Conservation (phyloP, 108 stramenopile species). For the Chaetoceros tenuissimus region DNA sequence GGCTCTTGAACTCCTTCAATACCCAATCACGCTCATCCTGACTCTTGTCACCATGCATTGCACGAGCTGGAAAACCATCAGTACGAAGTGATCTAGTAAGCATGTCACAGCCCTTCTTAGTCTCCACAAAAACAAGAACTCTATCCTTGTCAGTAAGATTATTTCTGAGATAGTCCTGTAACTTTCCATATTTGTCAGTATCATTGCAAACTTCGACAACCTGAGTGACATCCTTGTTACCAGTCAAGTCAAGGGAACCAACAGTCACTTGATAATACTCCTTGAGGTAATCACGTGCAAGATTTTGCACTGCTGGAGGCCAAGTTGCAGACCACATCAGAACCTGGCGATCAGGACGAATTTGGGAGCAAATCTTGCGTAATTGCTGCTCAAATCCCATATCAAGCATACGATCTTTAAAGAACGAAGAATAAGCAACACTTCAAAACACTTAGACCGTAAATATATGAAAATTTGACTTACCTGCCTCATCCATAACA, state of each 20-base stretch:
- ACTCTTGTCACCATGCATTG: slow-evolving; percentile 98
- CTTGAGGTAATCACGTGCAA: slow-evolving; percentile 91
- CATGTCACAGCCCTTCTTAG: slow-evolving; percentile 96
- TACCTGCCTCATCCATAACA: slow-evolving; percentile 94
- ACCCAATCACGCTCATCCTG: slow-evolving; percentile 98
- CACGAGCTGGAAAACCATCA: slow-evolving; percentile 86
- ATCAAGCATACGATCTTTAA: slow-evolving; percentile 87
- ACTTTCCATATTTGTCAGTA: slow-evolving; percentile 85
- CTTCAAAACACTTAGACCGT: background rate
- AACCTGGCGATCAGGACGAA: slow-evolving; percentile 97
- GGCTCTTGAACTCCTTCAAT: slow-evolving; percentile 89
- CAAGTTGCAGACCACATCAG: slow-evolving; percentile 99
- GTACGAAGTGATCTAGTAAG: slow-evolving; percentile 77
- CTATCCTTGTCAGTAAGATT: slow-evolving; percentile 74
- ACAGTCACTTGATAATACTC: slow-evolving; percentile 94
- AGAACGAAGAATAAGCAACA: slow-evolving; percentile 2
- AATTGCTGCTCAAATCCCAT: slow-evolving; percentile 99
- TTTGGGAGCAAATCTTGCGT: slow-evolving; percentile 91
- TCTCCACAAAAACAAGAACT: slow-evolving; percentile 95
- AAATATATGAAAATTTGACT: background rate
- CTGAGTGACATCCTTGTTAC: slow-evolving; percentile 98
- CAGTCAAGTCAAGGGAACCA: slow-evolving; percentile 94
- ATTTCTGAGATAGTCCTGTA: slow-evolving; percentile 67
- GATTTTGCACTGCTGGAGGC: slow-evolving; percentile 92
- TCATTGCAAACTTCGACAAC: slow-evolving; percentile 86